These are phyloP conservation scores for Alloteropsis semialata DNA, from an alignment of 176 grass and related monocot genomes.

Conservation along the genomic window DNA sequence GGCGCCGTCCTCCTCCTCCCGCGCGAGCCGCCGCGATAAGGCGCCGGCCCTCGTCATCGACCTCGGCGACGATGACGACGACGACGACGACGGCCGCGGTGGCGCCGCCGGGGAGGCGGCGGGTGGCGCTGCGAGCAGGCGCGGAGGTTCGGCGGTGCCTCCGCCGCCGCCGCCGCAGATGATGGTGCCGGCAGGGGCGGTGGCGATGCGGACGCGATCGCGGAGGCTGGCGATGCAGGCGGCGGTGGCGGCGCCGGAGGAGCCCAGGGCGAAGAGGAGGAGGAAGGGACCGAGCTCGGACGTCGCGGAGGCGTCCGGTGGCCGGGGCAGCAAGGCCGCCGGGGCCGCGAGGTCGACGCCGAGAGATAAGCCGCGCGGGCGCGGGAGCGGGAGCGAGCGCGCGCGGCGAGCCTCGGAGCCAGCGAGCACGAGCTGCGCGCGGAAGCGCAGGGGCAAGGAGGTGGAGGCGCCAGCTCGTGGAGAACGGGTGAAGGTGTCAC, in stretches of 20 bases:
- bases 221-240: slow-evolving; percentile 23
- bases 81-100: neutral
- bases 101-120: neutral
- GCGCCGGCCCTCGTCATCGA: slow-evolving; percentile 20
- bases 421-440: neutral
- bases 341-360: neutral
- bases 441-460: slow-evolving; percentile 1
- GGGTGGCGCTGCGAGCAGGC: neutral
- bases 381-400: neutral
- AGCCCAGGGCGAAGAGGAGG: slow-evolving; percentile 27
- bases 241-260: neutral
- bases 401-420: neutral
- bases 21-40: neutral
- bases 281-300: neutral
- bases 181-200: slow-evolving; percentile 5
- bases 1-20: neutral
- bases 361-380: neutral
- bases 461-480: neutral
- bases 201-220: slow-evolving; percentile 53
- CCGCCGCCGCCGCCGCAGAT: neutral
- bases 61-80: slow-evolving; percentile 6
- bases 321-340: neutral
- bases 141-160: neutral
- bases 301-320: neutral
- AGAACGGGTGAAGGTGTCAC: slow-evolving; percentile 16